phyloP scores from a whole-genome alignment of 352 stramenopile genomes.

The Globisporangium solare region DNA sequence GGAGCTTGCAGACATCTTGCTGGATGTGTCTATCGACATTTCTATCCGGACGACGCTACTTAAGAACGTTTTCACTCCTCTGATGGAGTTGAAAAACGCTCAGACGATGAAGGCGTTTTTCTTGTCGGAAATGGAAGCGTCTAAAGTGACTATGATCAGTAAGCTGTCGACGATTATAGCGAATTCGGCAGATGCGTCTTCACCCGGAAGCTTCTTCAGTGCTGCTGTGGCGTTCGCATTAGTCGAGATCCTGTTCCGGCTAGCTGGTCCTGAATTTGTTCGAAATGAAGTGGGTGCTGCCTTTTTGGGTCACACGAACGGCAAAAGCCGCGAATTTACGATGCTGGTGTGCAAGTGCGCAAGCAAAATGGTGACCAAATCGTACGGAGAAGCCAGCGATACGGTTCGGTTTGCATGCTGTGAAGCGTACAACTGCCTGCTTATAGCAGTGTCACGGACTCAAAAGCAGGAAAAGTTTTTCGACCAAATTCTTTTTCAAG shows the following conservation, averaged over 20 bases:
- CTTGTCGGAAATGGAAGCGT: conserved; percentile 23
- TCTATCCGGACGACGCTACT: conserved; percentile 41
- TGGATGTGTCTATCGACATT: conserved; percentile 33
- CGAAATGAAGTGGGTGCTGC: conserved; percentile 60
- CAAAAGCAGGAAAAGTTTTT: conserved; percentile 88
- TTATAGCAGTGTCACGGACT: conserved; percentile 70
- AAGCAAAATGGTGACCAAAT: conserved; percentile 66
- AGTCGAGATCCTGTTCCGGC: conserved; percentile 61
- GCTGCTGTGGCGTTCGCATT: conserved; percentile 55
- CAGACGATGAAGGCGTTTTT: conserved; percentile 40
- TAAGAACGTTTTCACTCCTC: conserved; percentile 41
- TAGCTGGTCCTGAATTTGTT: conserved; percentile 60
- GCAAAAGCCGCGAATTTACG: conserved; percentile 77
- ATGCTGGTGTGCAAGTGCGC: conserved; percentile 84
- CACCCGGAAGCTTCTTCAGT: conserved; percentile 32
- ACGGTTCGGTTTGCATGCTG: conserved; percentile 43
- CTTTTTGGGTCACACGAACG: conserved; percentile 63
- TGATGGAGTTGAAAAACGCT: conserved; percentile 36
- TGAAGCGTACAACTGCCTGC: conserved; percentile 69
- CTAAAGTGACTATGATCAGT: conserved; percentile 36
- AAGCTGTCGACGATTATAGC: conserved; percentile 53
- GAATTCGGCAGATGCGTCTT: conserved; percentile 39
- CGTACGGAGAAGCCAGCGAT: conserved; percentile 30
- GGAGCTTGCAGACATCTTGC: conserved; percentile 34
- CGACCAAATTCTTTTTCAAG: conserved; percentile 80